Base-by-base conservation (phyloP, 176 grass and related monocot genomes). In the Musa acuminata region DNA sequence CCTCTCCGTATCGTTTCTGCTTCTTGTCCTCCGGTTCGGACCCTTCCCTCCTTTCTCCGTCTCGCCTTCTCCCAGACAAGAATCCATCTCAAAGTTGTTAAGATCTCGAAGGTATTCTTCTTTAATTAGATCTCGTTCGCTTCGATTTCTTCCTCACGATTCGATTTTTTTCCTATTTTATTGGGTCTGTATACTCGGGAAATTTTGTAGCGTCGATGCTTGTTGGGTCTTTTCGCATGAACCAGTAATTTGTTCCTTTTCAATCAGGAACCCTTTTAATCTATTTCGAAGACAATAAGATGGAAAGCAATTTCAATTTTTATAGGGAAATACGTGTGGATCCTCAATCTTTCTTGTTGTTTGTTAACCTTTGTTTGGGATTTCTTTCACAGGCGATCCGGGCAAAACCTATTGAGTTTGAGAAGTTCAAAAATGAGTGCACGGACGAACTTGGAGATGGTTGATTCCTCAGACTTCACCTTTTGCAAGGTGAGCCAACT, bases 401-500 rank as follows among this genome's bases (percentile, higher is more conserved):
- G 35, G 35, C 35, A 6, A 19, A 21, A 49, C 62, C 20, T 69
- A 17, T 69, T 49, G 0, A 13, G 1, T 35, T 50, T 11, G 14
- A 19, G 0, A 20, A 51, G 20, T 9, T 9, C 48, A 22, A 9
- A 10, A 25, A 50, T 20, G 19, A 51, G 48, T 50, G 17, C 48
- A 70, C 48, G 8, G 24, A 24, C 1, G 19, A 14, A 24, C 22
- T 55, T 77, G 4, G 51, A 26, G 72, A 96, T 92, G 89, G 82
- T 35, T 16, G 89, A 80, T 75, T 84, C 87, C 8, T 96, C 87
- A 6, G 92, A 92, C 75, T 96, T 96, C 83, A 96, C 92, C 59
- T 96, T 92, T 83, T 96, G 92, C 75, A 86, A 88, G 89, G 92
- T 75, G 76, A 21, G 54, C 8, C 13, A 76, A 23, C 49, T 53